These are phyloP conservation scores for Globisporangium solare DNA, from an alignment of 352 stramenopile genomes.

Conservation along the genomic window DNA sequence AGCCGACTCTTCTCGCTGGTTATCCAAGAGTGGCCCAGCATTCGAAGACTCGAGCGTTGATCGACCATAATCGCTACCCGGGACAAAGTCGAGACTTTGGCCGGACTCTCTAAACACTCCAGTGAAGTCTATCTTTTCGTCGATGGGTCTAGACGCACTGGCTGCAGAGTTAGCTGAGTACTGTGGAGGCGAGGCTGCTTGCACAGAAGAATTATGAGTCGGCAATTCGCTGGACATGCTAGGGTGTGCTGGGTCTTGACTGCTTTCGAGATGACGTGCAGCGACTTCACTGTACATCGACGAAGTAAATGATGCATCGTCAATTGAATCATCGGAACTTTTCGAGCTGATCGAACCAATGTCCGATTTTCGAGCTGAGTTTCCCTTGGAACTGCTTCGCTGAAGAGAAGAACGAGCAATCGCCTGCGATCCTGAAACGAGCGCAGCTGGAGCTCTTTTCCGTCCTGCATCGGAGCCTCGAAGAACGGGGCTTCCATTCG, in stretches of 20 bases:
- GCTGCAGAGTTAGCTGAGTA: not conserved
- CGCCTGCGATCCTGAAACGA: not conserved
- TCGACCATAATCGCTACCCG: not conserved
- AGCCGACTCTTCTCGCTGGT: not conserved
- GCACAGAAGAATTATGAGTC: not conserved
- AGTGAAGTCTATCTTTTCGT: slow-evolving; percentile 45
- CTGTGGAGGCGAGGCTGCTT: not conserved
- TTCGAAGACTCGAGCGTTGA: not conserved
- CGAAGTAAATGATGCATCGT: slow-evolving; percentile 25
- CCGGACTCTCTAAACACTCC: slow-evolving; percentile 38
- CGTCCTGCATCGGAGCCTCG: not conserved
- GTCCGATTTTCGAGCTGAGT: not conserved
- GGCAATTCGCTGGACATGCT: too few species aligned
- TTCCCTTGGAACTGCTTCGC: not conserved
- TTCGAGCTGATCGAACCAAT: slow-evolving; percentile 7
- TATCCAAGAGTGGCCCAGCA: not conserved
- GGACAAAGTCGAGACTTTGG: slow-evolving; percentile 21
- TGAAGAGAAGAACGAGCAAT: not conserved
- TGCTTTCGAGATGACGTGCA: slow-evolving; percentile 1
- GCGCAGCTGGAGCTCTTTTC: slow-evolving; percentile 1
- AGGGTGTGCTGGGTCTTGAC: too few species aligned
- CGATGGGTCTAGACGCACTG: slow-evolving; percentile 13
- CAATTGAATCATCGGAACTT: slow-evolving; percentile 7
- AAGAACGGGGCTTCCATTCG: not conserved
- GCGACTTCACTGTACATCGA: slow-evolving; percentile 15